phyloP scores from a whole-genome alignment of 495 filamentous ascomycete genomes.

The Alectoria sarmentosa region DNA sequence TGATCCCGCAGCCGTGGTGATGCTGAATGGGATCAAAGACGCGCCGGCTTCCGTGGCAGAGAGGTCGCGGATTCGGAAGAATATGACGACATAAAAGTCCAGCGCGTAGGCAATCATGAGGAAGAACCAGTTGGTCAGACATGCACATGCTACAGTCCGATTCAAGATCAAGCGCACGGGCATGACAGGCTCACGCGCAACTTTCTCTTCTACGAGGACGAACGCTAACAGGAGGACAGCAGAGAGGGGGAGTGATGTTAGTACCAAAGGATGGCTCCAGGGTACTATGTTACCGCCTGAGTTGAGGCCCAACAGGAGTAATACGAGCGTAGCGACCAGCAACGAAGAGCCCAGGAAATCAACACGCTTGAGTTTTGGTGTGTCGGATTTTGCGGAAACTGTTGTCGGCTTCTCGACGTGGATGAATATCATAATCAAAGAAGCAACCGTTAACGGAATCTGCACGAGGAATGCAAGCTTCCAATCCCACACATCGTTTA shows the following conservation, averaged over 20 bases:
- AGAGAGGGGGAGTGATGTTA: conserved; percentile 60
- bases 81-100: conserved; percentile 75
- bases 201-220: conserved; percentile 55
- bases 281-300: conserved; percentile 76
- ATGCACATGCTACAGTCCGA: conserved; percentile 65
- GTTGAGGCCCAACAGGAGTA: conserved; percentile 75
- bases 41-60: conserved; percentile 65
- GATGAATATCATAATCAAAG: conserved; percentile 53
- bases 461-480: conserved; percentile 73
- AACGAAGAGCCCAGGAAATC: conserved; percentile 79
- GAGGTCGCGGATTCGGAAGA: conserved; percentile 69
- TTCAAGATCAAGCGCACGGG: conserved; percentile 70
- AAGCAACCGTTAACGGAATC: conserved; percentile 51
- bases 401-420: conserved; percentile 68
- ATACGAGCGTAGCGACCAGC: no score
- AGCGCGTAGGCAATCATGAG: conserved; percentile 47
- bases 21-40: conserved; percentile 56
- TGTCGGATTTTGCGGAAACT: conserved; percentile 34
- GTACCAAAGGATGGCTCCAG: conserved; percentile 77
- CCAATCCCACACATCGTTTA: conserved; percentile 73
- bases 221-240: conserved; percentile 47
- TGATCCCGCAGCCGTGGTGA: conserved; percentile 66
- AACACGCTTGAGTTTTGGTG: conserved; percentile 57
- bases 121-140: conserved; percentile 68
- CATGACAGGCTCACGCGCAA: conserved; percentile 72